Percentiles rank a stretch among this genome's conserved stretches.
Evolutionary conservation across 1,139 yeast genomes (phyloP).

Genomic region (Blastobotrys elegans): DNA sequence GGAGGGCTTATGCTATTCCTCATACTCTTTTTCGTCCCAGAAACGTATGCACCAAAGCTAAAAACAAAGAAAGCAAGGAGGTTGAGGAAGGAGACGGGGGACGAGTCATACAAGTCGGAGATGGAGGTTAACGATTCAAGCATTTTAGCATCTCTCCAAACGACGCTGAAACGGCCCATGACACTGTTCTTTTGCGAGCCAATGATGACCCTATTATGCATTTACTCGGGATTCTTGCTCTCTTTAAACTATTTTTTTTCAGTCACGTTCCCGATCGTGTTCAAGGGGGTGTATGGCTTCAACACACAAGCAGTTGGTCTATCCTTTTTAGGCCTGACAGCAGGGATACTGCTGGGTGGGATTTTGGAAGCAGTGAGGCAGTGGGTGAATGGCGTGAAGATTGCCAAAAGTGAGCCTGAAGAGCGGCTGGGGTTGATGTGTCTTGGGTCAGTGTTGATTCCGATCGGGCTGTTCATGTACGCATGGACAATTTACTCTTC

Average conservation of each 20-base stretch:
- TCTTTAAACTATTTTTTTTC: slow-evolving; percentile 60
- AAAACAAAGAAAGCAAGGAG: slow-evolving; percentile 18
- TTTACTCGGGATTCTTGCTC: slow-evolving; percentile 37
- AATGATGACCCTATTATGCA: slow-evolving; percentile 32
- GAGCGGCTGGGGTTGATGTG: slow-evolving; percentile 52
- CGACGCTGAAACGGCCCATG: slow-evolving; percentile 37
- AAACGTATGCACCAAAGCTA: slow-evolving; percentile 59
- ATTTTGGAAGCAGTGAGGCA: slow-evolving; percentile 49
- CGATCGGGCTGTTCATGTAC: slow-evolving; percentile 66
- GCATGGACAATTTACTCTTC: slow-evolving; percentile 62
- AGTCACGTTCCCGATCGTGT: slow-evolving; percentile 57
- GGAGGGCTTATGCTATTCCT: slow-evolving; percentile 50
- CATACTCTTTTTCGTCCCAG: slow-evolving; percentile 49
- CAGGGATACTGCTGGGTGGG: slow-evolving; percentile 7
- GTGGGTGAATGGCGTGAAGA: slow-evolving; percentile 63
- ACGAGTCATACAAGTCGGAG: not conserved
- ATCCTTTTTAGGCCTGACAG: slow-evolving; percentile 32
- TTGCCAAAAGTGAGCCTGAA: slow-evolving; percentile 51
- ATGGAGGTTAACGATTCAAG: slow-evolving; percentile 22
- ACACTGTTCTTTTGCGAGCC: slow-evolving; percentile 5
- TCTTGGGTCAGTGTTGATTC: slow-evolving; percentile 43
- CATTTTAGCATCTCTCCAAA: slow-evolving; percentile 45
- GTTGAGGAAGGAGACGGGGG: slow-evolving; percentile 28
- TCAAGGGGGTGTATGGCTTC: slow-evolving; percentile 45
- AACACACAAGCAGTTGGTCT: slow-evolving; percentile 17